Conservation (phyloP, 768 basidiomycete species). For the Leccinellum rugosiceps region DNA sequence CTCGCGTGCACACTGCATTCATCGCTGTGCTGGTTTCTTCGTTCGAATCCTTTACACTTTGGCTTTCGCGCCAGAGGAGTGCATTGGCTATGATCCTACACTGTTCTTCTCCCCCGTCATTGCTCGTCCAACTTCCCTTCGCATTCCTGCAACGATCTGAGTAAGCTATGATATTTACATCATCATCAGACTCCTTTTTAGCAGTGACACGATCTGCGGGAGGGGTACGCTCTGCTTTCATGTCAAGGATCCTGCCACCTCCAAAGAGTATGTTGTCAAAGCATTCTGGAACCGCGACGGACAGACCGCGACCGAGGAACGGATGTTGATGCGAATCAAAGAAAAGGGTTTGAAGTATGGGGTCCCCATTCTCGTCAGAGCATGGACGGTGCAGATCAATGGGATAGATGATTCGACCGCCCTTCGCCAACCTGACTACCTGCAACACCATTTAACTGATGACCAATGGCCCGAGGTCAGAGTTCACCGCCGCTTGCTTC, state of each 20-base stretch:
- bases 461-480: neutral
- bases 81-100: neutral
- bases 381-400: neutral
- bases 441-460: neutral
- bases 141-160: neutral
- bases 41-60: neutral
- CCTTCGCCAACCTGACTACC: neutral
- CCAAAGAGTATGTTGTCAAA: neutral
- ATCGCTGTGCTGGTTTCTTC: neutral
- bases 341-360: neutral
- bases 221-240: neutral
- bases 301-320: neutral
- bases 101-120: neutral
- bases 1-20: neutral
- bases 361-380: neutral
- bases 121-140: neutral
- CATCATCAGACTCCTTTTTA: neutral
- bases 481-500: neutral
- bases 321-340: neutral
- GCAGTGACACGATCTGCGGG: neutral
- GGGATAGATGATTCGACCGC: neutral
- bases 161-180: neutral
- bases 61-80: neutral
- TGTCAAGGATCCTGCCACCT: neutral
- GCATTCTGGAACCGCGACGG: neutral